Evolutionary conservation across 1,284 basidiomycete species (phyloP), one percentile per base, ranked within the genome.

Genomic region (Meira miltonrushii): DNA sequence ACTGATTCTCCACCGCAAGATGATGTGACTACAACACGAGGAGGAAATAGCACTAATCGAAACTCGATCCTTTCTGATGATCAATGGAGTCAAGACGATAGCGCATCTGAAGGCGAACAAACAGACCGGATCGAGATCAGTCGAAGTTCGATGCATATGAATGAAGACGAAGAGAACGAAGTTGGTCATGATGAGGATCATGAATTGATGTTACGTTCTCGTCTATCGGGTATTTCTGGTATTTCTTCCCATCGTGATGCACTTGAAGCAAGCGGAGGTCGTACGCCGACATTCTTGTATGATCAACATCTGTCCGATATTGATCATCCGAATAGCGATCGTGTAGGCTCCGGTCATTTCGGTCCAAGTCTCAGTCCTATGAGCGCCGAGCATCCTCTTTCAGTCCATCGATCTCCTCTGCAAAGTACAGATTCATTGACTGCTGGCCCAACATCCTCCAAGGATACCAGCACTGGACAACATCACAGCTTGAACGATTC

Each of bases 261-360:
- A n/a, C 19, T 53, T 17, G 25, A 28, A 17, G 15, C 12, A 12
- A 19, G 11, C 4, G 53, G 53, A 17, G 38, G 23, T 17, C 25
- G 39, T 23, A 54, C 53, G 2, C 53, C 53, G 39, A 54, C 53
- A 17, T 54, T 54, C 53, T 37, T 54, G 3, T 54, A 54, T 13
- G 53, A 54, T 25, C 37, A 40, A n/a, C 53, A 54, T 28, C 38
- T 54, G 9, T 39, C n/a, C 9, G 53, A 54, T 25, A 23, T 21
- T 25, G 46, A 48, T 33, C 28, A 33, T 4, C 28, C 28, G 28
- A 33, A 33, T 33, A 33, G 28, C 8, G 28, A 33, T 4, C 28
- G 3, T 33, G 28, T 8, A 33, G 8, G 28, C 8, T 33, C 28
- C 12, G 12, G 12, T 23, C n/a, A 17, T 3, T 48, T 23, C 5